These are phyloP conservation scores for Didymella glomerata DNA, from an alignment of 2,329 filamentous ascomycete genomes.

Conservation along the genomic window DNA sequence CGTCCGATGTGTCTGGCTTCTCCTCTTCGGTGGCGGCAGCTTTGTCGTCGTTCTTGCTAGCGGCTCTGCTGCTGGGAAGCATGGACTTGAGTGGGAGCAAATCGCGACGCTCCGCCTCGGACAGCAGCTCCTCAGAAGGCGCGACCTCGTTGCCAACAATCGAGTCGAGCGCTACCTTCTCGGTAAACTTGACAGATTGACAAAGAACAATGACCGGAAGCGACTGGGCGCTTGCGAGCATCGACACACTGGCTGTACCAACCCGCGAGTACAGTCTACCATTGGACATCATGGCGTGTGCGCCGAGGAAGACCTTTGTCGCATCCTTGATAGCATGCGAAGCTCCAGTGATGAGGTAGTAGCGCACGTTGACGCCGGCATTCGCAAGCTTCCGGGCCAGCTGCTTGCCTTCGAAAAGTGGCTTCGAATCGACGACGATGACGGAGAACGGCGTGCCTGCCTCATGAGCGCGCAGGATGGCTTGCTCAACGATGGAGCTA, in stretches of 20 bases:
- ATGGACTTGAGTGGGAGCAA: conserved; percentile 44
- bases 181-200: conserved; percentile 94
- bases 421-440: conserved; percentile 80
- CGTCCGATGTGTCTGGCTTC: conserved; percentile 38
- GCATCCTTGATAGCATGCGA: conserved; percentile 75
- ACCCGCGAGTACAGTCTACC: conserved; percentile 87
- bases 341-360: conserved; percentile 81
- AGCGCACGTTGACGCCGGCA: conserved; percentile 78
- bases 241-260: conserved; percentile 86
- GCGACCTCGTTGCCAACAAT: conserved; percentile 94
- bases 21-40: conserved; percentile 25
- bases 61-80: conserved; percentile 27
- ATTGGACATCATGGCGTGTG: conserved; percentile 95
- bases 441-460: conserved; percentile 81
- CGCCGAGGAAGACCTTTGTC: conserved; percentile 79
- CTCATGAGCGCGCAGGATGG: conserved; percentile 75
- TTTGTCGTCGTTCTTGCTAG: conserved; percentile 38
- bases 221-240: conserved; percentile 77
- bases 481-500: conserved; percentile 84
- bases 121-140: conserved; percentile 71
- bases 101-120: conserved; percentile 44
- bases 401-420: conserved; percentile 73
- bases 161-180: conserved; percentile 87
- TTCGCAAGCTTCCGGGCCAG: conserved; percentile 75
- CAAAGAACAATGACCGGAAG: conserved; percentile 88